These are phyloP conservation scores for Nothophytophthora sp. DNA, from an alignment of 352 stramenopile species.

Conservation along the genomic window DNA sequence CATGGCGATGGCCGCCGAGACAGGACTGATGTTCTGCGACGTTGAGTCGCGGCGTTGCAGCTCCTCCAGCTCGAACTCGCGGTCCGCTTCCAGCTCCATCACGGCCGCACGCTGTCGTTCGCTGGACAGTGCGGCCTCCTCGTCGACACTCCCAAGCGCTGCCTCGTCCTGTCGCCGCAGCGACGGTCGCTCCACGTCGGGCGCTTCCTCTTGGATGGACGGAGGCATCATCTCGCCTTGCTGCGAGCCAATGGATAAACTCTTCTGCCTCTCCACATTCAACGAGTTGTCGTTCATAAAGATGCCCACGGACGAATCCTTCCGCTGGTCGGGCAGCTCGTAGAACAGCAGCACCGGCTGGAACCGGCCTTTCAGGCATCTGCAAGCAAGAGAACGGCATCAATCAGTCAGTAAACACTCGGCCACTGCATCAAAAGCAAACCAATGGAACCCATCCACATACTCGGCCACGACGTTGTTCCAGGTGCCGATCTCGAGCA, in stretches of 20 bases:
- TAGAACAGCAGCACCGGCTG: conserved; percentile 86
- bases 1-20: conserved; percentile 81
- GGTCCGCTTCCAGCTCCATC: conserved; percentile 52
- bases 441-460: conserved; percentile 2
- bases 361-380: conserved; percentile 78
- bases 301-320: conserved; percentile 79
- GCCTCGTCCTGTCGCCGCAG: conserved; percentile 29
- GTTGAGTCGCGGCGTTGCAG: conserved; percentile 47
- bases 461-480: conserved; percentile 70
- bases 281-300: conserved; percentile 34
- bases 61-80: conserved; percentile 56
- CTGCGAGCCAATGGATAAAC: conserved; percentile 59
- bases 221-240: conserved; percentile 45
- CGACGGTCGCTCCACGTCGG: conserved; percentile 41
- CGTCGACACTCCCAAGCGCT: conserved; percentile 34
- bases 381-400: conserved; percentile 9
- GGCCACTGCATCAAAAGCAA: neutral
- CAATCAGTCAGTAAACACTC: neutral
- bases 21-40: conserved; percentile 74
- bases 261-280: conserved; percentile 47
- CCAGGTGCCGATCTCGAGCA: conserved; percentile 78
- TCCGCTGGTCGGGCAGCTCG: conserved; percentile 79
- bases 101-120: conserved; percentile 18
- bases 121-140: conserved; percentile 24
- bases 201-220: conserved; percentile 56